These are phyloP conservation scores for Rubus parviflorus DNA, from an alignment of 306 rosid species.

Conservation along the genomic window DNA sequence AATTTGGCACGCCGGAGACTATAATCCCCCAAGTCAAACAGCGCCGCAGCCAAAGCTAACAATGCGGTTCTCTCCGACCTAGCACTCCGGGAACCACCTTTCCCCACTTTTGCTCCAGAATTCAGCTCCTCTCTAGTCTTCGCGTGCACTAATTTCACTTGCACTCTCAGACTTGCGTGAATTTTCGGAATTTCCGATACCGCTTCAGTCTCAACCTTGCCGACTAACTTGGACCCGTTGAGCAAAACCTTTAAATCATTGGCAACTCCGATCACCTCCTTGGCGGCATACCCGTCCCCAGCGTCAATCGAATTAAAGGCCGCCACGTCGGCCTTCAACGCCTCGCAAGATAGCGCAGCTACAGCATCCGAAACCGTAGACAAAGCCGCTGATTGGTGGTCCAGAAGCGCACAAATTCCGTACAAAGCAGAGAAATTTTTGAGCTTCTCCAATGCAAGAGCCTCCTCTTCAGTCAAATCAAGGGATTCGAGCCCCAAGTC, in stretches of 20 bases:
- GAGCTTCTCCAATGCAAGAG: constrained; percentile 29
- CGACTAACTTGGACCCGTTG: constrained; percentile 79
- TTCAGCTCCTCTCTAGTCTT: constrained; percentile 62
- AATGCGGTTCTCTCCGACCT: constrained; percentile 42
- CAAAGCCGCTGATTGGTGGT: constrained; percentile 52
- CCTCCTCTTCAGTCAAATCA: constrained; percentile 54
- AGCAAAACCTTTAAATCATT: constrained; percentile 69
- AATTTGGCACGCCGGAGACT: constrained; percentile 48
- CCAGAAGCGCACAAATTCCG: constrained; percentile 58
- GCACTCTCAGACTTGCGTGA: constrained; percentile 66
- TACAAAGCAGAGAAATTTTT: constrained; percentile 31
- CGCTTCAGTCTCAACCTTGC: constrained; percentile 44
- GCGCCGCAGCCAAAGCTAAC: constrained; percentile 47
- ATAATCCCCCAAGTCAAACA: constrained; percentile 52
- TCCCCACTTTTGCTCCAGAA: constrained; percentile 39
- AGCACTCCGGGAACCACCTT: constrained; percentile 29
- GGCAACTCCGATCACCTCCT: constrained; percentile 78
- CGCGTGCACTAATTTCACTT: constrained; percentile 58
- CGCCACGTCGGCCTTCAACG: constrained; percentile 57
- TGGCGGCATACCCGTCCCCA: constrained; percentile 64
- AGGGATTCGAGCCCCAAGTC: constrained; percentile 26
- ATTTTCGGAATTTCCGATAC: constrained; percentile 46
- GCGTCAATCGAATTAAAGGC: constrained; percentile 66
- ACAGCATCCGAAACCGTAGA: constrained; percentile 52
- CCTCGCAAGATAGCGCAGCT: constrained; percentile 82